Evolutionary conservation across 176 grass and related monocot genomes (phyloP).

Genomic region (Tillandsia leiboldiana): DNA sequence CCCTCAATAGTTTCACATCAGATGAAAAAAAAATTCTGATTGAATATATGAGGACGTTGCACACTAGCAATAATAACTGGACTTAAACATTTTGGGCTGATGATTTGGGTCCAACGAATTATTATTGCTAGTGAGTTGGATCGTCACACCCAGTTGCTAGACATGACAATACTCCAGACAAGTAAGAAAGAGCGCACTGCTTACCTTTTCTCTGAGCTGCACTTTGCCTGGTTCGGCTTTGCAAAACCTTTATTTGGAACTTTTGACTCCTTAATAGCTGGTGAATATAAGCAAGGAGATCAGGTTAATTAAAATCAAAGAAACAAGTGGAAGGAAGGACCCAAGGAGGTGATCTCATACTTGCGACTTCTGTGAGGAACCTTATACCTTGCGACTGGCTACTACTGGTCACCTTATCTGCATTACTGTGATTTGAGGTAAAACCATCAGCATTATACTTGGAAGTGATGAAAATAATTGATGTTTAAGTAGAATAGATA

Average conservation of each 20-base stretch:
- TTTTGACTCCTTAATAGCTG: slow-evolving; percentile 31
- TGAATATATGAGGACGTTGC: too few species aligned
- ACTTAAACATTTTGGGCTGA: too few species aligned
- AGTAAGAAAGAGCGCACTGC: not conserved
- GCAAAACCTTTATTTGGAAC: slow-evolving; percentile 17
- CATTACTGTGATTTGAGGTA: slow-evolving; percentile 42
- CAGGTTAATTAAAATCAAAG: not conserved
- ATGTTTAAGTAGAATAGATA: too few species aligned
- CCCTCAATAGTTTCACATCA: too few species aligned
- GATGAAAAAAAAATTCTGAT: too few species aligned
- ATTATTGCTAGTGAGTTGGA: too few species aligned
- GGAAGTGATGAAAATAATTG: not conserved
- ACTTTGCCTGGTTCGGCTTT: slow-evolving; percentile 22
- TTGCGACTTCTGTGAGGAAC: slow-evolving; percentile 89
- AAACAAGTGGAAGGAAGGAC: not conserved
- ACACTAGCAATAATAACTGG: too few species aligned
- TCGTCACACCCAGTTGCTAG: not conserved
- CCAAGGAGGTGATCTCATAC: slow-evolving; percentile 20
- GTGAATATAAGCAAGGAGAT: not conserved
- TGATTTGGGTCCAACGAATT: too few species aligned
- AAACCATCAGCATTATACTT: not conserved
- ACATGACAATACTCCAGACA: not conserved
- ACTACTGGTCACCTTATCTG: slow-evolving; percentile 76
- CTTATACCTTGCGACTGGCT: slow-evolving; percentile 83
- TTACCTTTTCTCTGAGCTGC: slow-evolving; percentile 40